Base-by-base conservation (phyloP, 148 eudicot genomes). In the Fagopyrum homotropicum region DNA sequence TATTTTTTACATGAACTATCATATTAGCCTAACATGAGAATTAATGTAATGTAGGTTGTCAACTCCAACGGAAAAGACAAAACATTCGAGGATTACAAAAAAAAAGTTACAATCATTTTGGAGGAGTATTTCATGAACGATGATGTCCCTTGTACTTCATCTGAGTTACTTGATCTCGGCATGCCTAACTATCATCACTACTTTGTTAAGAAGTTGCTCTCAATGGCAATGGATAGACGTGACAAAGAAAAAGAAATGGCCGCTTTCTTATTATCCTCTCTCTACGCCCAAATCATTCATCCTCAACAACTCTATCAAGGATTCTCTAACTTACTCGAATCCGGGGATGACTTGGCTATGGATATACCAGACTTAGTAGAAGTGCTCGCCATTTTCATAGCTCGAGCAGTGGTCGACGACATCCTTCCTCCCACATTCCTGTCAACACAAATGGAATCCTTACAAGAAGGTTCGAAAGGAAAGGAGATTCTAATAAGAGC, bases 211-310 rank as follows among this genome's bases (percentile, higher is more conserved):
- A 86, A 81, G 73, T 85, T 88, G 3, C 77, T 86, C 15, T 88
- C 89, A 7, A 80, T 78, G 80, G 89, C 89, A 7, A 86, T 88
- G 88, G 92, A 88, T 64, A 77, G 84, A 70, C 84, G 77, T 22
- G 85, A 88, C 75, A 85, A 86, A 69, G 88, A 88, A 73, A 88
- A 85, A 77, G 92, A 88, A 79, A 88, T 88, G 92, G 85, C 86
- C 7, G 85, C 92, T 7, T 76, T 81, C 11, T 73, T 88, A 22
- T 45, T 88, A 7, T 88, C 92, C 15, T 83, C 86, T 0, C 82
- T 88, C 1, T 86, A 88, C 69, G 84, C 83, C 17, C 83, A 83
- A 50, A 75, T 82, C 26, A 88, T 88, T 17, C 76, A 73, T 66
- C 88, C 92, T 16, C 59, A 69, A 10, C 86, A 86, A 69, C 80